Conservation (phyloP, 2,329 filamentous ascomycete species). For the Aureobasidium sp. region DNA sequence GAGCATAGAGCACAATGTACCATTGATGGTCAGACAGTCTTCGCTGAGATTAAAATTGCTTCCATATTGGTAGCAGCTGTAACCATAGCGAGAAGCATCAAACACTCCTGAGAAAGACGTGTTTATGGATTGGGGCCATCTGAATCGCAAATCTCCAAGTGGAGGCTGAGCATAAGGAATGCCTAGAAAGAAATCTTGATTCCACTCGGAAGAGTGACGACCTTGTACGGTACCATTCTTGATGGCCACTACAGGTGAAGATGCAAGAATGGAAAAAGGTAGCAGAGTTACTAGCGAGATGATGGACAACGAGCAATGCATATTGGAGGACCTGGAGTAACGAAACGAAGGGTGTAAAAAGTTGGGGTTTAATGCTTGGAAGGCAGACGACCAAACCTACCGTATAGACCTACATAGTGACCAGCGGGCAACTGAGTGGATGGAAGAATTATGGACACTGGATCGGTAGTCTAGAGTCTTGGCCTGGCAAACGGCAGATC, state of each 20-base stretch:
- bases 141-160: constrained; percentile 28
- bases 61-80: constrained; percentile 43
- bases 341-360: background rate
- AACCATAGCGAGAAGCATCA: constrained; percentile 37
- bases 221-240: constrained; percentile 41
- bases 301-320: background rate
- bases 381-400: background rate
- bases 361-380: background rate
- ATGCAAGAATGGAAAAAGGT: background rate
- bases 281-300: background rate
- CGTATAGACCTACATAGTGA: background rate
- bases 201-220: constrained; percentile 32
- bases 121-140: constrained; percentile 29
- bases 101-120: constrained; percentile 34
- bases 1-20: constrained; percentile 12
- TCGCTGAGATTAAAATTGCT: constrained; percentile 38
- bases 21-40: constrained; percentile 42
- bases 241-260: constrained; percentile 29
- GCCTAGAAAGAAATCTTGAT: constrained; percentile 44
- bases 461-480: background rate
- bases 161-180: constrained; percentile 34
- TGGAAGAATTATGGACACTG: constrained; percentile 3
- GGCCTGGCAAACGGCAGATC: background rate
- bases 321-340: background rate
- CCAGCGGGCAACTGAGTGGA: background rate